These are phyloP conservation scores for Sugiyamaella sp. DNA, from an alignment of 1,139 yeast genomes.

Conservation along the genomic window DNA sequence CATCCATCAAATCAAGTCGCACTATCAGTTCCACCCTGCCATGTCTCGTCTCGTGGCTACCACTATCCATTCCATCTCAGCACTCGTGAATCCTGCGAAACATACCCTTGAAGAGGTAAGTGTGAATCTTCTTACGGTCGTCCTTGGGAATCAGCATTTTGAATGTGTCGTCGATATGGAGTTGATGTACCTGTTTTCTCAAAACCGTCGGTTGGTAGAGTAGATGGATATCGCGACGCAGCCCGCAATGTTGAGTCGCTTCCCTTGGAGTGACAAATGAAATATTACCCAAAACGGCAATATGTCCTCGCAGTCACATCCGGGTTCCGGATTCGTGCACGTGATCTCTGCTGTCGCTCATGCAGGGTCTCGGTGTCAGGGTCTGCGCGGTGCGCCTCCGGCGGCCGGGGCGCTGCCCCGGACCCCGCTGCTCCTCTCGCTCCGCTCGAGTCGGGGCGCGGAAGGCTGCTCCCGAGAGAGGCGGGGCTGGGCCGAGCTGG, in stretches of 20 bases:
- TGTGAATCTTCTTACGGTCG: slow-evolving; percentile 99
- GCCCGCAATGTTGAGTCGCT: slow-evolving; percentile 3
- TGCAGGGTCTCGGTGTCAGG: no score
- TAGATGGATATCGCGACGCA: slow-evolving; percentile 6
- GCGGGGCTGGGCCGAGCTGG: no score
- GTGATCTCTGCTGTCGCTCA: background rate
- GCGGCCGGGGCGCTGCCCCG: slow-evolving; percentile 1
- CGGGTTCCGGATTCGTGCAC: background rate
- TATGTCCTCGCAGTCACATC: background rate
- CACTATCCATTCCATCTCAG: no score
- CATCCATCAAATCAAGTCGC: no score
- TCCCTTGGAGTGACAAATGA: slow-evolving; percentile 1
- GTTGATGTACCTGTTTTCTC: slow-evolving; percentile 12
- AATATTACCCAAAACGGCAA: background rate
- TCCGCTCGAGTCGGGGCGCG: background rate
- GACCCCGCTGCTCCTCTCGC: background rate
- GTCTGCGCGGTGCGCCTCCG: slow-evolving; percentile 4
- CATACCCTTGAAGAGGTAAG: slow-evolving; percentile 98
- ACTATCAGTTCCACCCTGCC: no score
- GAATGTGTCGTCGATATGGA: slow-evolving; percentile 32
- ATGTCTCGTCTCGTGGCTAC: background rate
- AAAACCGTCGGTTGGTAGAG: slow-evolving; percentile 17
- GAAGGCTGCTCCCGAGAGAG: no score
- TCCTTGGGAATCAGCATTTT: slow-evolving; percentile 99
- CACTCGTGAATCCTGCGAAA: slow-evolving; percentile 34